Evolutionary conservation across 768 basidiomycete genomes (phyloP).

Genomic region (Hortiboletus campestris): DNA sequence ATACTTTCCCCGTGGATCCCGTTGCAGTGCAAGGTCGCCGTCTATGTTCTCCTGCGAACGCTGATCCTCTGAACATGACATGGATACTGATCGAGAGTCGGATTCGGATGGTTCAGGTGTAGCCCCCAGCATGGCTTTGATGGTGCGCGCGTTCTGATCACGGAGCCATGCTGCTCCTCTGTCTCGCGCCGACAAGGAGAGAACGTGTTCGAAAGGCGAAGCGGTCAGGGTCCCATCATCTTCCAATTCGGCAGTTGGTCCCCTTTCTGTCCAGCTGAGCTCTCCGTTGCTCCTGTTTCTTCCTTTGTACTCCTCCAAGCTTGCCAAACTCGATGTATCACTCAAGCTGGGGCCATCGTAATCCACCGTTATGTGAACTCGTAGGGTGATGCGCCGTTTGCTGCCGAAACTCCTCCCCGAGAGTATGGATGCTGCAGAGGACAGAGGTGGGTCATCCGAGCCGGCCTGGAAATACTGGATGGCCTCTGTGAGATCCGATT

Average conservation of each 20-base stretch:
- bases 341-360: conserved; percentile 91
- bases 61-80: conserved; percentile 29
- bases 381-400: conserved; percentile 74
- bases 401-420: conserved; percentile 62
- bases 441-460: conserved; percentile 64
- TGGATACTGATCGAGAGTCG: conserved; percentile 46
- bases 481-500: conserved; percentile 80
- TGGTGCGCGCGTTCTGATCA: conserved; percentile 72
- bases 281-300: conserved; percentile 55
- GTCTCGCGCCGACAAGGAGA: conserved; percentile 50
- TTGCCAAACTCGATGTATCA: conserved; percentile 80
- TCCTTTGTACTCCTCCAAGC: conserved; percentile 68
- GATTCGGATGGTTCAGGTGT: conserved; percentile 57
- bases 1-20: conserved; percentile 66
- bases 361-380: conserved; percentile 76
- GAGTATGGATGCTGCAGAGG: conserved; percentile 71
- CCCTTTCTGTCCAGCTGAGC: conserved; percentile 44
- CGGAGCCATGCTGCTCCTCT: conserved; percentile 79
- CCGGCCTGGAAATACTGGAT: conserved; percentile 83
- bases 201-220: conserved; percentile 38
- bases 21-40: conserved; percentile 65
- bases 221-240: conserved; percentile 51
- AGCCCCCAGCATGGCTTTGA: conserved; percentile 58
- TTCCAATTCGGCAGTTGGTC: conserved; percentile 46
- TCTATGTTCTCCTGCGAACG: conserved; percentile 42